Base-by-base conservation (phyloP, 1,284 basidiomycete species). In the Vanrija humicola region DNA sequence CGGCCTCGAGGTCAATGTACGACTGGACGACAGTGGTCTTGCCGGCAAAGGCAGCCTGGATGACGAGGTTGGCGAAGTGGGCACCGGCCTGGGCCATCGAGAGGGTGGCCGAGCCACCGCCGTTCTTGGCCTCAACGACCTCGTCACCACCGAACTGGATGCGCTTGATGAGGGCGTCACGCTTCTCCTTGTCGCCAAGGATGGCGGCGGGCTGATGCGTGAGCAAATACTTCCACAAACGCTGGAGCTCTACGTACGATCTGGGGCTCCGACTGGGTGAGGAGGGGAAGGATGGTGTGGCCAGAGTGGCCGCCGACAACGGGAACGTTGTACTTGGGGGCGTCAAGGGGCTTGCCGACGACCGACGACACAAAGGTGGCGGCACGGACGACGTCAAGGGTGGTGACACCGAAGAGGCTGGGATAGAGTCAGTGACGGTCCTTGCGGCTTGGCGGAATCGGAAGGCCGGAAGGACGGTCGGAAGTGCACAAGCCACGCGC, bases 221-320 rank as follows among this genome's bases (percentile, higher is more conserved):
- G 23, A 52, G 50, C n/a, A n/a, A n/a, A n/a, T n/a, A n/a, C n/a
- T n/a, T n/a, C n/a, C n/a, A n/a, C n/a, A n/a, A n/a, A n/a, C n/a
- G n/a, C n/a, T n/a, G n/a, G n/a, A 34, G 38, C 15, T 10, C 16
- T 21, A 66, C 67, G 61, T 50, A 72, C 69, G 53, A 73, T 72
- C 59, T 65, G 58, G 52, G 75, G 75, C 62, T 77, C 64, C 46
- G 82, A 82, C 80, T 98, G 95, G 44, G 89, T 91, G 69, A 98
- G 85, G 48, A 98, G 82, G 43, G 95, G 95, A 23, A 98, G 88
- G 73, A 98, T 98, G 59, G 95, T 98, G 46, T 88, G 82, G 66
- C 96, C 95, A 45, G 89, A 91, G 86, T 98, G 95, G 46, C 96
- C 95, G 71, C 96, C 95, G 56, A 98, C 81, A 64, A 98, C 94